phyloP scores from a whole-genome alignment of 179 eudicot species.

The Patellifolia procumbens region DNA sequence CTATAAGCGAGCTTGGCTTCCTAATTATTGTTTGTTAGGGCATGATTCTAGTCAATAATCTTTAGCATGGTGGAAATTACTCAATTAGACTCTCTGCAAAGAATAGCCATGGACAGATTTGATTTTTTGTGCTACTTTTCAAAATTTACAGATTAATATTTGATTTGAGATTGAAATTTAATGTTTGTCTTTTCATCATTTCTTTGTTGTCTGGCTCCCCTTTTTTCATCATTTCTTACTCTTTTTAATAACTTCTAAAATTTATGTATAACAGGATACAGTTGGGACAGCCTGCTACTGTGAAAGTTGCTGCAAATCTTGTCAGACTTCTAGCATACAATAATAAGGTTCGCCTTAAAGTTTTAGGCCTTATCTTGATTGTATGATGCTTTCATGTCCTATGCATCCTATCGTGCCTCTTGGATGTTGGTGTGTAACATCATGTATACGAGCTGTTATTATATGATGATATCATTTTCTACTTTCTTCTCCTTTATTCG shows the following conservation, averaged over 20 bases:
- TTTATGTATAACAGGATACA: slow-evolving; percentile 60
- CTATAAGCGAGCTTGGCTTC: not conserved
- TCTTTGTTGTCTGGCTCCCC: not conserved
- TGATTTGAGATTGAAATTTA: not conserved
- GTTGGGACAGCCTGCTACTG: slow-evolving; percentile 95
- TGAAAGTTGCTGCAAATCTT: slow-evolving; percentile 96
- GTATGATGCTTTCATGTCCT: not conserved
- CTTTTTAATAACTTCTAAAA: slow-evolving; percentile 1
- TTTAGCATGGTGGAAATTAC: not conserved
- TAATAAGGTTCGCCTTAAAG: slow-evolving; percentile 59
- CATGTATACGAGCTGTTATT: not conserved
- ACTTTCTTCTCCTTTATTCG: not conserved
- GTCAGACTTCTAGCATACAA: slow-evolving; percentile 76
- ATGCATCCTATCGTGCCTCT: not conserved
- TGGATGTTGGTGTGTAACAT: not conserved
- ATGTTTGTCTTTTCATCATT: not conserved
- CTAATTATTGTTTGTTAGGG: not conserved
- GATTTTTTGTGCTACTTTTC: not conserved
- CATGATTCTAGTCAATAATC: not conserved
- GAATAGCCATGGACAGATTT: not conserved
- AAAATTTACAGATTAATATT: not conserved
- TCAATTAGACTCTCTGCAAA: not conserved
- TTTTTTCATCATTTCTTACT: not conserved
- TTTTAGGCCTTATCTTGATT: not conserved
- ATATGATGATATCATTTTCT: not conserved